A percentile compares a stretch with the other conserved stretches of the same genome.
These are phyloP conservation scores for Colletotrichum tropicale DNA, from an alignment of 2,329 filamentous ascomycete species.

Conservation along the genomic window DNA sequence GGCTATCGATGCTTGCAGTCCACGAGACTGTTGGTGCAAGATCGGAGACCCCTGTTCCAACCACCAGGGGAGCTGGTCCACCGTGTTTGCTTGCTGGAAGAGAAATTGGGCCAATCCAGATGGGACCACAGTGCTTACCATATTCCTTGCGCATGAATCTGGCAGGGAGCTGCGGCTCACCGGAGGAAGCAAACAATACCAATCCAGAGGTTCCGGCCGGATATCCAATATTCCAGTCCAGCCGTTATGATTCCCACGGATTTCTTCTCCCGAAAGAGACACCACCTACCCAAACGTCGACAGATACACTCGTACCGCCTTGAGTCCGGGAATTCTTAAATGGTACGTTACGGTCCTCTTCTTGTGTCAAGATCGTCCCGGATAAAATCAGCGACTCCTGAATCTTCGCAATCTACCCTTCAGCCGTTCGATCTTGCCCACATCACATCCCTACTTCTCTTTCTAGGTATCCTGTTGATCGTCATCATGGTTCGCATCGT, in stretches of 20 bases:
- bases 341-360: background rate
- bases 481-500: conserved; percentile 4
- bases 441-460: background rate
- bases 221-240: background rate
- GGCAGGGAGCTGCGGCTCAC: background rate
- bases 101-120: background rate
- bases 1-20: background rate
- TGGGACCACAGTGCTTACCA: background rate
- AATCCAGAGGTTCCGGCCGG: background rate
- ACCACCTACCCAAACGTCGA: background rate
- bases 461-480: background rate
- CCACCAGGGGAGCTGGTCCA: background rate
- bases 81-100: background rate
- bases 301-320: background rate
- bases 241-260: background rate
- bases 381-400: background rate
- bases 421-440: background rate
- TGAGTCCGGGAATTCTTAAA: background rate
- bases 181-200: background rate
- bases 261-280: background rate
- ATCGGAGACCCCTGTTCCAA: background rate
- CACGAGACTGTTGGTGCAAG: background rate
- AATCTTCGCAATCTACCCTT: background rate
- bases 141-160: background rate
- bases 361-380: background rate